Base-by-base conservation (phyloP, 495 filamentous ascomycete species). In the Hypoxylon rickii region DNA sequence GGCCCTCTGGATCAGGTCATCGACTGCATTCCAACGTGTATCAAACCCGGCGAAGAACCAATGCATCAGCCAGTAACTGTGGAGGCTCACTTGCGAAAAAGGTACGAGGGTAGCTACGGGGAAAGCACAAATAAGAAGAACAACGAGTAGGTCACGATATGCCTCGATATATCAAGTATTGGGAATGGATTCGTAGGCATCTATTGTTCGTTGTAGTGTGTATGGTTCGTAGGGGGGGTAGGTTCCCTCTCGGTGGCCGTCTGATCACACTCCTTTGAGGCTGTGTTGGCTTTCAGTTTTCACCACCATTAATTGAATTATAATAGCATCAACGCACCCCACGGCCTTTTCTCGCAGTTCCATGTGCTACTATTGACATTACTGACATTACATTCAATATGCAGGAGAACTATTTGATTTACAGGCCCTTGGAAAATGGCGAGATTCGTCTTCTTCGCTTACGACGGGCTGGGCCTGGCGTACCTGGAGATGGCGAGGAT, bases 31-130 rank as follows among this genome's bases (percentile, higher is more conserved):
- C 61, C 73, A 31, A 67, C 61, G 0, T 73, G 70, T 29, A 53
- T 75, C 20, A 65, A 70, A 50, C 55, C 63, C 2, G 59, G 62
- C 26, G 65, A 55, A 37, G 52, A 44, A 10, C 57, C 64, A 3
- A 20, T 58, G 17, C 55, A 69, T 31, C 32, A 58, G 32, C 52
- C 63, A 12, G 51, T 70, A 20, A 72, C 69, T 0, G 73, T 75
- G 6, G 74, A 74, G 55, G 60, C 51, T 1, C 72, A 77, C 59
- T 55, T 77, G 51, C 55, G 52, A 37, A 68, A 67, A 64, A 58
- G 70, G 55, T 72, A 72, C 16, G 58, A 43, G 6, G 39, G 48
- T 7, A 71, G 65, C 20, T 75, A 75, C 59, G 55, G 55, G 7
- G 54, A 59, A 29, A 47, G 50, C 2, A 4, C n/a, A n/a, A n/a